Conservation (phyloP, 805 yeast species). For the Metschnikowia corniflorae region DNA sequence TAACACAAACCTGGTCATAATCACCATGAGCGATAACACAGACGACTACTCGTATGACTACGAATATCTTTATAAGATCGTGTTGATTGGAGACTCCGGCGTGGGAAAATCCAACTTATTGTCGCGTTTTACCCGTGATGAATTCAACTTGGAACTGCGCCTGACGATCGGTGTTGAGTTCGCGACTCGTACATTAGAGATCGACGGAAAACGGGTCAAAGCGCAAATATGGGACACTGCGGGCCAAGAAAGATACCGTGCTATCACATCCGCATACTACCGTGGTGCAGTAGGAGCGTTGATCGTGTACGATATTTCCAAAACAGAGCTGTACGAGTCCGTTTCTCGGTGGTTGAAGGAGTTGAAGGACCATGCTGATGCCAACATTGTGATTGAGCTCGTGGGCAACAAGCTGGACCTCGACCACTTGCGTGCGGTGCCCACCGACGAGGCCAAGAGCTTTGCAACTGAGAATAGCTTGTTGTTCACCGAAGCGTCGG, state of each 20-base stretch:
- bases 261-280: conserved; percentile 94
- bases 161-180: conserved; percentile 98
- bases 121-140: conserved; percentile 92
- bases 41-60: conserved; percentile 59
- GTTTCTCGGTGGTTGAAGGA: conserved; percentile 89
- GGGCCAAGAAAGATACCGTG: conserved; percentile 97
- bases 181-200: conserved; percentile 91
- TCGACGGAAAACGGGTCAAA: conserved; percentile 78
- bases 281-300: conserved; percentile 98
- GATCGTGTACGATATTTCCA: conserved; percentile 91
- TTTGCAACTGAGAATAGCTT: conserved; percentile 91
- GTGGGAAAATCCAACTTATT: conserved; percentile 94
- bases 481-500: conserved; percentile 93
- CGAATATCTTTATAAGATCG: conserved; percentile 90
- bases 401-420: conserved; percentile 92
- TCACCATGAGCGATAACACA: conserved; percentile 30
- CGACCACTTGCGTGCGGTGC: conserved; percentile 91
- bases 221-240: conserved; percentile 99
- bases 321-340: conserved; percentile 80
- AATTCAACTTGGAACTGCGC: conserved; percentile 89
- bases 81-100: conserved; percentile 94
- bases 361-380: conserved; percentile 87
- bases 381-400: conserved; percentile 89
- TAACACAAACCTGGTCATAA: too few relatives aligned
- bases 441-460: conserved; percentile 94